Base-by-base conservation (phyloP, 2,329 filamentous ascomycete genomes). In the Ceratocystis papillata region DNA sequence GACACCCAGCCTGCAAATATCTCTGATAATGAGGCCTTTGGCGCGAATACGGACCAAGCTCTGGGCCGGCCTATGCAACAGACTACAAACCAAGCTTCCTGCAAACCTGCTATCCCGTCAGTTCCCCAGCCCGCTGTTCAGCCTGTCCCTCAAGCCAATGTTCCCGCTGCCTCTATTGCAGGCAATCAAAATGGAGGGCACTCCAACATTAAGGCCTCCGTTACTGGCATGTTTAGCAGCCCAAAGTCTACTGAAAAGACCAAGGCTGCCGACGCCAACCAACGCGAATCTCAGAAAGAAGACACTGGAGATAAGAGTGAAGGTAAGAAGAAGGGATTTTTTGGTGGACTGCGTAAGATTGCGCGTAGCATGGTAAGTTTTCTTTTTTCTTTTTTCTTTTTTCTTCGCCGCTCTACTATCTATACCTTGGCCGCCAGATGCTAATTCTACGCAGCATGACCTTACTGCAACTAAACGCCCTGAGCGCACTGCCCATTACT, bases 291-390 rank as follows among this genome's bases (percentile, higher is more conserved):
- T 3, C 62, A 48, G 7, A 44, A 50, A 20, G 20, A 53, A 17
- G 25, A 62, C 30, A 20, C 3, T 10, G 46, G 17, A n/a, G 48
- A 37, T 12, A 20, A 57, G 15, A 28, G 50, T 12, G 5, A 67
- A 66, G 2, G 70, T 73, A 71, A 73, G 50, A 80, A 78, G 70
- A 79, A 76, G 68, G 73, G 77, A 0, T 76, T 83, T 55, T 69
- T 82, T 2, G 76, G 79, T 66, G 76, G 75, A 61, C 74, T 83
- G 68, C 78, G 78, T 69, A 81, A 81, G 70, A 80, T 80, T 68
- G 81, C 81, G 12, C 82, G 79, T 64, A 81, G 80, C 37, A 75
- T 84, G 72, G 81, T 83, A 74, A 66, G 79, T 70, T 1, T 45
- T 30, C 8, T 44, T 3, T 12, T n/a, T 15, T 2, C 25, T 63